Evolutionary conservation across 2,329 filamentous ascomycete species (phyloP), one percentile per base, ranked within the genome.

Genomic region (Aureobasidium lini): DNA sequence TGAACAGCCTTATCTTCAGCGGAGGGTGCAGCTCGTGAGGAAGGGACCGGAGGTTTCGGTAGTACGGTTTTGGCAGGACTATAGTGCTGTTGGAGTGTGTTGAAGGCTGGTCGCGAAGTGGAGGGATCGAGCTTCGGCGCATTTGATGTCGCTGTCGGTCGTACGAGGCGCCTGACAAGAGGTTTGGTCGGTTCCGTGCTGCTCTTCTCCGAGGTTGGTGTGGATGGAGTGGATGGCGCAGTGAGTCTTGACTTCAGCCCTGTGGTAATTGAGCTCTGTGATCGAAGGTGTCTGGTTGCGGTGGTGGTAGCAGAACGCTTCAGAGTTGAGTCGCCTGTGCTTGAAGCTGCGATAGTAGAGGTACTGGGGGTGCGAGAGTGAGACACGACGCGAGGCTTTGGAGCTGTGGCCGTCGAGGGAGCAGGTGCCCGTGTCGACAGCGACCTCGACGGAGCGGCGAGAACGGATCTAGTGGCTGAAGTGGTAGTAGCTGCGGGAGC

Each of bases 81-180:
- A 73, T 82, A 87, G 72, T 87, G 84, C 64, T 88, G 84, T 64
- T 88, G 84, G 40, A 83, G 78, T 0, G 81, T 86, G 49, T 77
- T 81, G 71, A 87, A 87, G 48, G 79, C 74, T 0, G 84, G 82
- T 8, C 79, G 79, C 9, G 43, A 29, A 13, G 29, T 40, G 4
- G 34, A 15, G 4, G 57, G 37, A 9, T 52, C 49, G 28, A 50
- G 31, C 9, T 44, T 49, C 5, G 44, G 57, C 18, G 23, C 36
- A 11, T 7, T 47, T 2, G 47, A 37, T 6, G 48, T 34, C 7
- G 11, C 11, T 6, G 10, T 37, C 5, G 57, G 42, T 29, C 43
- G 36, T 18, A 37, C 44, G 13, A 56, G 31, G 23, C 37, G 59
- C 36, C 59, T 16, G 16, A 48, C 11, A 15, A 18, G 50, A 29